These are phyloP conservation scores for Nyssa sinensis DNA, from an alignment of 148 eudicot genomes.

Conservation along the genomic window DNA sequence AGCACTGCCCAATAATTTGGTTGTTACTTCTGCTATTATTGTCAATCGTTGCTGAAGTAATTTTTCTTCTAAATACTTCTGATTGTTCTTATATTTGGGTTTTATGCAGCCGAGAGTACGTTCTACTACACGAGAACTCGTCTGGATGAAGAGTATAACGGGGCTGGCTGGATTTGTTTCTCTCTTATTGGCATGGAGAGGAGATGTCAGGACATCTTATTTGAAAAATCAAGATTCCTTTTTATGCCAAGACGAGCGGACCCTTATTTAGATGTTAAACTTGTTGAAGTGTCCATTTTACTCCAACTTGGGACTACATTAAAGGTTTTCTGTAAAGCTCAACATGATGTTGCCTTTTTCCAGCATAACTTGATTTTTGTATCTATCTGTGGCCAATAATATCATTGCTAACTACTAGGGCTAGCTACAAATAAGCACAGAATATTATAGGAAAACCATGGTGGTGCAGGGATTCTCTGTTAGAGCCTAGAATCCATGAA, in stretches of 20 bases:
- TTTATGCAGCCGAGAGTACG: conserved; percentile 89
- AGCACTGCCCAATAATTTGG: neutral
- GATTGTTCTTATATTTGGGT: neutral
- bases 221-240: neutral
- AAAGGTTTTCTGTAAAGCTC: neutral
- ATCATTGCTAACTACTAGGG: no score
- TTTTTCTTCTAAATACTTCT: neutral
- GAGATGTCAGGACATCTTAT: neutral
- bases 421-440: no score
- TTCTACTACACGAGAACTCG: conserved; percentile 84
- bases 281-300: neutral
- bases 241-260: neutral
- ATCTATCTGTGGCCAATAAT: no score
- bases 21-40: neutral
- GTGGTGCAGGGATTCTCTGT: no score
- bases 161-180: neutral
- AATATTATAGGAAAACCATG: no score
- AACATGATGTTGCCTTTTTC: neutral
- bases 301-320: neutral
- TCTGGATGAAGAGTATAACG: conserved; percentile 21
- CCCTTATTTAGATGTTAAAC: neutral
- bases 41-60: neutral
- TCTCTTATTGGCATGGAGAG: neutral
- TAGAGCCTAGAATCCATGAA: no score
- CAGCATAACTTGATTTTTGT: neutral